Percentiles rank a stretch among this genome's conserved stretches.
These are phyloP conservation scores for Bisporella sp. DNA, from an alignment of 2,329 filamentous ascomycete genomes.

Conservation along the genomic window DNA sequence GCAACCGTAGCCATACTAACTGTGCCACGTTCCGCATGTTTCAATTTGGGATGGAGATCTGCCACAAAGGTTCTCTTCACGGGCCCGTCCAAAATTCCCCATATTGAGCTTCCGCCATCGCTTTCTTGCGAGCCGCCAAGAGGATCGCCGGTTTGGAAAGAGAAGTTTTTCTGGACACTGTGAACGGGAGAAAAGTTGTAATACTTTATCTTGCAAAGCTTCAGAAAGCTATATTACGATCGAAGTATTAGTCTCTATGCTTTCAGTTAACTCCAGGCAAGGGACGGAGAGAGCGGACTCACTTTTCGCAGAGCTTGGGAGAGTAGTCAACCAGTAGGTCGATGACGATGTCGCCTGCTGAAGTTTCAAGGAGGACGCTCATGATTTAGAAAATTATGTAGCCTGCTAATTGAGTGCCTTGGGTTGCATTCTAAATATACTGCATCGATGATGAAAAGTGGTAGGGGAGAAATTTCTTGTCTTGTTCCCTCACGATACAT, in stretches of 20 bases:
- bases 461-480: background rate
- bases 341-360: constrained; percentile 87
- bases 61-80: constrained; percentile 72
- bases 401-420: too few species aligned
- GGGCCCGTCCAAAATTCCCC: constrained; percentile 69
- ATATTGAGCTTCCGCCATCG: constrained; percentile 90
- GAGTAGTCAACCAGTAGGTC: constrained; percentile 85
- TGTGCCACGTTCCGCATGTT: constrained; percentile 81
- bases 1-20: constrained; percentile 97
- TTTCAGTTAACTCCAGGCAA: constrained; percentile 40
- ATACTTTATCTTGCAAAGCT: constrained; percentile 98
- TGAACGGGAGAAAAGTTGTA: constrained; percentile 96
- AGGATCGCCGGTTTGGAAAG: constrained; percentile 92
- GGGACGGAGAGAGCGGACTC: constrained; percentile 34
- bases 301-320: constrained; percentile 93
- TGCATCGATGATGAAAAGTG: too few species aligned
- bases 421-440: too few species aligned
- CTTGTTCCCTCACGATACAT: background rate
- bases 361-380: constrained; percentile 93
- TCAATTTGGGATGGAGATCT: constrained; percentile 80
- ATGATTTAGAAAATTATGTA: constrained; percentile 39
- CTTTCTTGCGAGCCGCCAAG: constrained; percentile 78
- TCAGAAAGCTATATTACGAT: constrained; percentile 67
- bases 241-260: constrained; percentile 42
- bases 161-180: constrained; percentile 89